phyloP scores from a whole-genome alignment of 306 rosid species.

The Sesbania bispinosa region DNA sequence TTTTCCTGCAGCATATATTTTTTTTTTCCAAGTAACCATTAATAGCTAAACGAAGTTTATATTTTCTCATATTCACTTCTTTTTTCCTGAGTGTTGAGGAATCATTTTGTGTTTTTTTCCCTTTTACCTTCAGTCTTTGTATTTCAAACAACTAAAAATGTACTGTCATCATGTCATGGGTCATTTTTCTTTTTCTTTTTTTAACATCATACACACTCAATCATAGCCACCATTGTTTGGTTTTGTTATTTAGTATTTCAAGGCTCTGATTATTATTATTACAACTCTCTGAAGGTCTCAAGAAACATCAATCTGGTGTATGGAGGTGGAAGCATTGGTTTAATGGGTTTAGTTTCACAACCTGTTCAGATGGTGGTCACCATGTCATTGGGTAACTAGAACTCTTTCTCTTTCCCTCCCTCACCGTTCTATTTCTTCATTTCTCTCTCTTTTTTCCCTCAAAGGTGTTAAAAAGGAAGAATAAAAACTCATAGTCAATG shows the following conservation, averaged over 20 bases:
- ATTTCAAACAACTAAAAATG: slow-evolving; percentile 19
- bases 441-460: slow-evolving; percentile 8
- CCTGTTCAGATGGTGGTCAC: slow-evolving; percentile 99
- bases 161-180: slow-evolving; percentile 18
- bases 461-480: too few relatives aligned
- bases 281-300: slow-evolving; percentile 83
- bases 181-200: too few relatives aligned
- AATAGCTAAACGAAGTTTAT: neutral
- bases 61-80: too few relatives aligned
- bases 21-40: neutral
- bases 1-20: neutral
- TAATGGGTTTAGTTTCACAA: slow-evolving; percentile 97
- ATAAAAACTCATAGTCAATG: slow-evolving; percentile 32
- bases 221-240: slow-evolving; percentile 13
- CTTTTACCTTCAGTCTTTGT: neutral
- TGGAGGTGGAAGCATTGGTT: slow-evolving; percentile 99
- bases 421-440: too few relatives aligned
- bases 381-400: slow-evolving; percentile 99
- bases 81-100: too few relatives aligned
- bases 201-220: too few relatives aligned
- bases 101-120: too few relatives aligned
- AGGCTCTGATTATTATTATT: too few relatives aligned
- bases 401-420: too few relatives aligned
- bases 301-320: slow-evolving; percentile 96
- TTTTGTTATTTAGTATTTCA: slow-evolving; percentile 14